Evolutionary conservation across 768 basidiomycete genomes (phyloP), one percentile per base, ranked within the genome.

Genomic region (Phlebiopsis gigantea): DNA sequence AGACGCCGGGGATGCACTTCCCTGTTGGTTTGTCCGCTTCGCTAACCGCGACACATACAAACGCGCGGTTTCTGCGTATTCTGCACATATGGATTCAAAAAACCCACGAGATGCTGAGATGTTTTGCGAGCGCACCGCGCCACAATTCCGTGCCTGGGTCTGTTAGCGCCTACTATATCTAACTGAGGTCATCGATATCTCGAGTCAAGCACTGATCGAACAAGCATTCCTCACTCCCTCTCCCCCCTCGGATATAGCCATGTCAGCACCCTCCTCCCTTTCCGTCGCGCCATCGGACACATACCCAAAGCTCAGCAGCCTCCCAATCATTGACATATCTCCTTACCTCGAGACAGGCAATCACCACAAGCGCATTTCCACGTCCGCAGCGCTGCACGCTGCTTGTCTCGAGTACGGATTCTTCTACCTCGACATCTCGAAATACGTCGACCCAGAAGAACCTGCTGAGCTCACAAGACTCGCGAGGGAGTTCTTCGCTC

Each of bases 331-430:
- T 66, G 77, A 80, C 64, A 83, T 93, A 46, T 72, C 80, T 2
- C 86, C 91, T 0, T 89, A 84, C 64, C 71, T 88, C 41, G 67
- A 71, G 42, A 58, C 67, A 12, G 70, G 71, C 49, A 67, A 70
- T 4, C 56, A 64, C 3, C 71, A 73, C 28, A 75, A 76, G 22
- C 77, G 80, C 44, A 68, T 72, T 14, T 72, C 77, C 4, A 74
- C 77, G 1, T 70, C 73, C 1, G 76, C 77, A 10, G 81, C 83
- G 0, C 71, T 95, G 17, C 92, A 93, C 63, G 66, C 71, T 0
- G 90, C 91, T 7, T 91, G 90, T 63, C 65, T 88, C 21, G 74
- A 88, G 53, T 90, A 82, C 55, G 93, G 93, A 0, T 96, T 96
- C 78, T 94, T 96, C 74, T 96, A 95, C 70, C 75, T 94, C 46